Conservation (phyloP, 441 rosid genomes). For the Populus hybrid region DNA sequence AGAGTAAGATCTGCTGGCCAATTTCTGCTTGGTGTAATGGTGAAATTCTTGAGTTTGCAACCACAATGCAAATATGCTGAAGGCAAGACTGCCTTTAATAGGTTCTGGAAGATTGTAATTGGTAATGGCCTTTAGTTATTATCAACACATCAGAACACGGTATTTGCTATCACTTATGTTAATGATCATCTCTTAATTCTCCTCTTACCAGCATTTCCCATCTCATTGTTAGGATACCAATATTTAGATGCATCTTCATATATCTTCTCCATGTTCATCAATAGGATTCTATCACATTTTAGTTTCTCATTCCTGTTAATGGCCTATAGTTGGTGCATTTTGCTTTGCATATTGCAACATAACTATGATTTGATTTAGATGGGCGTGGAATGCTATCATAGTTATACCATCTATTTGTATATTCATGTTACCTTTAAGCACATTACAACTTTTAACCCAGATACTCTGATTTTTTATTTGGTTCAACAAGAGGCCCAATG, state of each 20-base stretch:
- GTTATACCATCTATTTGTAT: not conserved
- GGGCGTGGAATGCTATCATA: not conserved
- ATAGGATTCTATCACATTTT: not conserved
- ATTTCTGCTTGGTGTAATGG: not conserved
- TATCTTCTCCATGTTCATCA: not conserved
- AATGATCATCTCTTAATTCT: too few relatives aligned
- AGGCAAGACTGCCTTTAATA: too few relatives aligned
- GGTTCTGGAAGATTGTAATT: too few relatives aligned
- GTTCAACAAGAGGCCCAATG: too few relatives aligned
- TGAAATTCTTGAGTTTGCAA: too few relatives aligned
- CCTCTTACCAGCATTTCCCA: too few relatives aligned
- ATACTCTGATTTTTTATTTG: too few relatives aligned
- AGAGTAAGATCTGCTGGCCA: not conserved
- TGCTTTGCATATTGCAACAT: not conserved
- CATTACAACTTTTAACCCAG: not conserved
- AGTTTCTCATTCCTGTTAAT: not conserved
- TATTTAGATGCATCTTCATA: not conserved
- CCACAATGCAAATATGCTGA: too few relatives aligned
- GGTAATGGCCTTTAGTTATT: too few relatives aligned
- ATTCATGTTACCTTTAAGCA: not conserved
- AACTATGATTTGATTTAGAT: not conserved
- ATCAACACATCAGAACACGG: too few relatives aligned
- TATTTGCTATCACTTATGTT: too few relatives aligned
- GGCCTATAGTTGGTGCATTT: not conserved
- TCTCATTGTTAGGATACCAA: too few relatives aligned